These are phyloP conservation scores for Colletotrichum trifolii DNA, from an alignment of 2,329 filamentous ascomycete genomes.

Conservation along the genomic window DNA sequence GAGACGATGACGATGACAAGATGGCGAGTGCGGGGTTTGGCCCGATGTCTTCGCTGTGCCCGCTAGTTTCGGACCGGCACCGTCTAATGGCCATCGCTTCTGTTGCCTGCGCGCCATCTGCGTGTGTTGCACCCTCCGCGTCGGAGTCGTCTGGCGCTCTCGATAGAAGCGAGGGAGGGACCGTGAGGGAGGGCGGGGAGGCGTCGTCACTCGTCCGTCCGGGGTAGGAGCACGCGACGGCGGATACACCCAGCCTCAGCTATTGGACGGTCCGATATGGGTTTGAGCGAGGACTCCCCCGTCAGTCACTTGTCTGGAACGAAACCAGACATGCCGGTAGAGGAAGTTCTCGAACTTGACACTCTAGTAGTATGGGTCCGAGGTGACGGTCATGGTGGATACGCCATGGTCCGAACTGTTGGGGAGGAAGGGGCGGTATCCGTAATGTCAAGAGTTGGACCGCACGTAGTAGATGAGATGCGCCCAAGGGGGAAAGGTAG, in stretches of 20 bases:
- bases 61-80: too few species aligned
- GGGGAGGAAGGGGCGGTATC: not conserved
- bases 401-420: not conserved
- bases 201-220: not conserved
- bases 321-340: not conserved
- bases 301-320: not conserved
- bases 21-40: too few species aligned
- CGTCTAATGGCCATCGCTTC: too few species aligned
- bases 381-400: constrained; percentile 4
- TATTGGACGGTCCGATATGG: not conserved
- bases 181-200: constrained; percentile 8
- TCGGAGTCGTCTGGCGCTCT: too few species aligned
- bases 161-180: not conserved
- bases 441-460: too few species aligned
- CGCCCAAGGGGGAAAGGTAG: too few species aligned
- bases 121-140: too few species aligned
- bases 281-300: constrained; percentile 20
- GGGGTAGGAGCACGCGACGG: not conserved
- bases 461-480: too few species aligned
- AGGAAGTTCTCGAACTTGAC: not conserved
- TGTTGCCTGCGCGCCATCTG: too few species aligned
- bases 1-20: too few species aligned
- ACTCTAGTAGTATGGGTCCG: not conserved
- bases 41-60: too few species aligned
- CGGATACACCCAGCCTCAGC: not conserved